Percentiles rank a stretch among this genome's conserved stretches.
Conservation (phyloP, 2,329 filamentous ascomycete species). For the Huntiella moniliformis region DNA sequence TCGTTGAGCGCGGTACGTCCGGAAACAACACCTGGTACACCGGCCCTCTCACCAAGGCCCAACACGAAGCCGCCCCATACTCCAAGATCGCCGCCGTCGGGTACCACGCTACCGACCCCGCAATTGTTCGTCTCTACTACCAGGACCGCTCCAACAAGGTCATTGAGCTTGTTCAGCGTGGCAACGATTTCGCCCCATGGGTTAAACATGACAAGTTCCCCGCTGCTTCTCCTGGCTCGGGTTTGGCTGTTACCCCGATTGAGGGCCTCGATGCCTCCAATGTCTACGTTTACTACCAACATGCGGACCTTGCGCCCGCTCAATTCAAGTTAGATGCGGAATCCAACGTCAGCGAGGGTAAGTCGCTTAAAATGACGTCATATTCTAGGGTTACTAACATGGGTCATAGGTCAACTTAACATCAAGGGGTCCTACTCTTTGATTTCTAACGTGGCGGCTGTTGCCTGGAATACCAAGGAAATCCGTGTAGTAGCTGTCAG, state of each 20-base stretch:
- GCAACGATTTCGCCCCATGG: slow-evolving; percentile 11
- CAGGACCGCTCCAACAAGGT: slow-evolving; percentile 11
- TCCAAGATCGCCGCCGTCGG: slow-evolving; percentile 11
- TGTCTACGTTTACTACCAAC: slow-evolving; percentile 10
- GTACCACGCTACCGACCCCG: slow-evolving; percentile 10
- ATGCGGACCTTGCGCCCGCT: slow-evolving; percentile 7
- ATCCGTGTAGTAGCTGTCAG: slow-evolving; percentile 10
- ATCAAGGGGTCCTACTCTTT: slow-evolving; percentile 11
- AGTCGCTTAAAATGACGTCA: background rate
- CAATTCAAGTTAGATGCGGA: slow-evolving; percentile 9
- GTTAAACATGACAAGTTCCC: slow-evolving; percentile 9
- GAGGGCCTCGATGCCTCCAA: slow-evolving; percentile 9
- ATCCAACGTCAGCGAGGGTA: slow-evolving; percentile 5
- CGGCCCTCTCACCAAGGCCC: slow-evolving; percentile 8
- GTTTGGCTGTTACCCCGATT: slow-evolving; percentile 8
- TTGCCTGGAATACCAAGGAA: slow-evolving; percentile 10
- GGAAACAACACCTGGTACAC: slow-evolving; percentile 11
- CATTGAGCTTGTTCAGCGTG: slow-evolving; percentile 11
- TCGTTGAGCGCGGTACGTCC: slow-evolving; percentile 11
- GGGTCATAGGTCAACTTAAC: slow-evolving; percentile 7
- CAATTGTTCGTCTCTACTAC: slow-evolving; percentile 10
- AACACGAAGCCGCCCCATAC: slow-evolving; percentile 8
- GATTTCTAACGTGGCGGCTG: slow-evolving; percentile 10
- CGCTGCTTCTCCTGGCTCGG: slow-evolving; percentile 8
- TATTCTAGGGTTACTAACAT: background rate